Conservation (phyloP, 1,139 yeast genomes). For the Ogataea hybrid region DNA sequence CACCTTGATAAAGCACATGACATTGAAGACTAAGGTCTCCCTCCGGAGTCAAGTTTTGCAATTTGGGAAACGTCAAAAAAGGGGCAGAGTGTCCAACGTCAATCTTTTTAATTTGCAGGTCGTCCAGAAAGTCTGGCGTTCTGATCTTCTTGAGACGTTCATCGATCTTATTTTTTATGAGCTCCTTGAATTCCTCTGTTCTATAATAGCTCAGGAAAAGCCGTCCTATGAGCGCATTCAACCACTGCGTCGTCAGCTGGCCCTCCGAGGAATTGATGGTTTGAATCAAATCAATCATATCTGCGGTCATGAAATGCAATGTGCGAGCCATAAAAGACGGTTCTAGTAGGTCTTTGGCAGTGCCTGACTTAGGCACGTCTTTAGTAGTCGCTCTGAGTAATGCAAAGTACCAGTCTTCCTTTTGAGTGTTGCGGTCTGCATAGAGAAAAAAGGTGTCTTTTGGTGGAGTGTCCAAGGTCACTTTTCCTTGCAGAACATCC, state of each 20-base stretch:
- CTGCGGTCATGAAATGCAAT: slow-evolving; percentile 65
- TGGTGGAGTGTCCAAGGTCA: slow-evolving; percentile 36
- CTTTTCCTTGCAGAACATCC: slow-evolving; percentile 22
- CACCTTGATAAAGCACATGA: slow-evolving; percentile 69
- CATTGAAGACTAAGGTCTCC: slow-evolving; percentile 69
- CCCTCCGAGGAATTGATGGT: slow-evolving; percentile 79
- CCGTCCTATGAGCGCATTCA: slow-evolving; percentile 83
- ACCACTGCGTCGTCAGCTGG: slow-evolving; percentile 82
- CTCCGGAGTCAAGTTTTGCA: slow-evolving; percentile 73
- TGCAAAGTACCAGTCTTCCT: slow-evolving; percentile 92
- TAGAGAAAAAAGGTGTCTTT: slow-evolving; percentile 69
- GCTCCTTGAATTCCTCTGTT: slow-evolving; percentile 61
- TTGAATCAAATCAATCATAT: slow-evolving; percentile 72
- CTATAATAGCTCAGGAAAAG: slow-evolving; percentile 72
- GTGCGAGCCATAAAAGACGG: slow-evolving; percentile 68
- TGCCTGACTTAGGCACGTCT: slow-evolving; percentile 18
- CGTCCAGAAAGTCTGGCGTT: slow-evolving; percentile 84
- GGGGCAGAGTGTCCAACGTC: slow-evolving; percentile 83
- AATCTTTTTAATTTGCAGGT: slow-evolving; percentile 70
- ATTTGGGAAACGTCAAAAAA: slow-evolving; percentile 66
- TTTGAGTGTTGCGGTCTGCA: slow-evolving; percentile 72
- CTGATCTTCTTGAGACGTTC: slow-evolving; percentile 76
- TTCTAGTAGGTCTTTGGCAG: slow-evolving; percentile 30
- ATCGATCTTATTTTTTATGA: slow-evolving; percentile 56
- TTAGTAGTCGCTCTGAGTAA: slow-evolving; percentile 70